Percentiles rank a stretch among this genome's conserved stretches.
Evolutionary conservation across 2,329 filamentous ascomycete species (phyloP).

Genomic region (Fusarium tricinctum): DNA sequence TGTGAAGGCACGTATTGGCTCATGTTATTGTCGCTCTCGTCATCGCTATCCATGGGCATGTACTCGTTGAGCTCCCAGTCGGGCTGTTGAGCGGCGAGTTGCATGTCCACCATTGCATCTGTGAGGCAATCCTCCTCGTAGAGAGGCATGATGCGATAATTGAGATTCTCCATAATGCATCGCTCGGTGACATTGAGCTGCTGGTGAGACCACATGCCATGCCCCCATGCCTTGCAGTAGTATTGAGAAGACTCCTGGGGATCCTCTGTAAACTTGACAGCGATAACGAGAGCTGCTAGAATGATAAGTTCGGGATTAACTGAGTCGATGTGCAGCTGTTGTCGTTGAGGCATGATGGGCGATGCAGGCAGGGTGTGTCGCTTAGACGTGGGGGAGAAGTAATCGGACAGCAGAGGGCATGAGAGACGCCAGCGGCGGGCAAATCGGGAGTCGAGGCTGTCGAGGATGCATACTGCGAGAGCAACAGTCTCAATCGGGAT

Average conservation of each 20-base stretch:
- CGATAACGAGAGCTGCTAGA: slow-evolving; percentile 72
- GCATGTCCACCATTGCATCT: slow-evolving; percentile 74
- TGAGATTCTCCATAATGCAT: slow-evolving; percentile 73
- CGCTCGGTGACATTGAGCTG: slow-evolving; percentile 76
- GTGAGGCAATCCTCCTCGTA: slow-evolving; percentile 69
- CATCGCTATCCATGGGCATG: slow-evolving; percentile 51
- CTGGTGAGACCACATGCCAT: slow-evolving; percentile 68
- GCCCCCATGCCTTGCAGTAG: slow-evolving; percentile 69
- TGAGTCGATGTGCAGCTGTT: slow-evolving; percentile 70
- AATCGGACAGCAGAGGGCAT: slow-evolving; percentile 63
- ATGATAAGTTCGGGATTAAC: slow-evolving; percentile 74
- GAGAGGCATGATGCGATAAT: slow-evolving; percentile 73
- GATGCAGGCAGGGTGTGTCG: slow-evolving; percentile 64
- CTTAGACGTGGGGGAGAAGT: slow-evolving; percentile 54
- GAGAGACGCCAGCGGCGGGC: slow-evolving; percentile 72
- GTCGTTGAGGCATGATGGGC: slow-evolving; percentile 52
- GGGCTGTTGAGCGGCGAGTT: slow-evolving; percentile 63
- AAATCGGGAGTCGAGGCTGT: slow-evolving; percentile 74
- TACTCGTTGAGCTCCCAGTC: slow-evolving; percentile 48
- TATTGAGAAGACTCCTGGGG: slow-evolving; percentile 65
- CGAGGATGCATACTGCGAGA: slow-evolving; percentile 75
- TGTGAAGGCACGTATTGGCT: slow-evolving; percentile 51
- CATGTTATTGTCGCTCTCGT: slow-evolving; percentile 46
- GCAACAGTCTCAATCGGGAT: slow-evolving; percentile 73
- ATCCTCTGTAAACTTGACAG: slow-evolving; percentile 76